Conservation (phyloP, 2,329 filamentous ascomycete species). For the Aphanocladium album region DNA sequence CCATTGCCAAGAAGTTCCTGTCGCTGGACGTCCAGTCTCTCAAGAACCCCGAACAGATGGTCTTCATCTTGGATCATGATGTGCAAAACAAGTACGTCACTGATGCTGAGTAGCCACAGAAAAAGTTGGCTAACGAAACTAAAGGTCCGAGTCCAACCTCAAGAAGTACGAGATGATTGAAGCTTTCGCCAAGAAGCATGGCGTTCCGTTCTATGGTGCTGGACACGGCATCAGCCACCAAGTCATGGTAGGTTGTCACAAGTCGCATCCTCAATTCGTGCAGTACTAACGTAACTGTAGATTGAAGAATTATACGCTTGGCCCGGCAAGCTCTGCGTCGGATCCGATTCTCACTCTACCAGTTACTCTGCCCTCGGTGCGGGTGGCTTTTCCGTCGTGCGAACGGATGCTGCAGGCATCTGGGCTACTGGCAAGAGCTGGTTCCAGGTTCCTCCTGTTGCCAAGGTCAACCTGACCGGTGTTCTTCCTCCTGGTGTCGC, state of each 20-base stretch:
- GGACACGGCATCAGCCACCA: conserved; percentile 85
- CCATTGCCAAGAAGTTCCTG: conserved; percentile 71
- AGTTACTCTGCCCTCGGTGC: conserved; percentile 74
- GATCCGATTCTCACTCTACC: conserved; percentile 72
- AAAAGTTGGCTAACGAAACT: too few species aligned
- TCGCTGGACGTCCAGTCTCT: too few species aligned
- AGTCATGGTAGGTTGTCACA: conserved; percentile 50
- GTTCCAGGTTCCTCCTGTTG: conserved; percentile 85
- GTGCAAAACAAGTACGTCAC: conserved; percentile 90
- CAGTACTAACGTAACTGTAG: conserved; percentile 35
- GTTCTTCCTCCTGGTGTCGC: conserved; percentile 72
- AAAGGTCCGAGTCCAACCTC: conserved; percentile 67
- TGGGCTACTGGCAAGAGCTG: conserved; percentile 72
- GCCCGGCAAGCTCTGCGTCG: conserved; percentile 80
- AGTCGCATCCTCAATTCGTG: too few species aligned
- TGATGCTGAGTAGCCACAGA: too few species aligned
- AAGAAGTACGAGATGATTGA: conserved; percentile 80
- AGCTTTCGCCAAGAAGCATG: conserved; percentile 73
- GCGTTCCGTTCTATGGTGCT: conserved; percentile 71
- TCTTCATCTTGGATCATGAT: conserved; percentile 81
- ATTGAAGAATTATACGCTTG: conserved; percentile 77
- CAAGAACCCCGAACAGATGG: conserved; percentile 65
- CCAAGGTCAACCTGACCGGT: conserved; percentile 73
- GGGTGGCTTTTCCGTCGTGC: conserved; percentile 61
- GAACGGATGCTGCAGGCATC: conserved; percentile 81